These are phyloP conservation scores for Talaromyces sp. DNA, from an alignment of 2,329 filamentous ascomycete species.

Conservation along the genomic window DNA sequence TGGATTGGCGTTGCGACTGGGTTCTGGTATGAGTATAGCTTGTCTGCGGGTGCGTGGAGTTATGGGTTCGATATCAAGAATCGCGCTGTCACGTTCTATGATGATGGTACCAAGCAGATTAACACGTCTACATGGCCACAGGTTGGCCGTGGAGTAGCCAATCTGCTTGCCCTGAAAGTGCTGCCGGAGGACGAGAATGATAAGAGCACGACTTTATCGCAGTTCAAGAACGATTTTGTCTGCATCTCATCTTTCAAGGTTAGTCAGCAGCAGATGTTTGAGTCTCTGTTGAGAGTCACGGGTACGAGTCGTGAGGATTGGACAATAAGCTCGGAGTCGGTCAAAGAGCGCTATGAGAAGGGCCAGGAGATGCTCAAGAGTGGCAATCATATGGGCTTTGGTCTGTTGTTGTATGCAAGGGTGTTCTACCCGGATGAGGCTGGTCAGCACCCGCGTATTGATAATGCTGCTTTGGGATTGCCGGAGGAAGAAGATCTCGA, in stretches of 20 bases:
- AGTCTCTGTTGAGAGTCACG: slow-evolving; percentile 58
- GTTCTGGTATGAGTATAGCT: slow-evolving; percentile 57
- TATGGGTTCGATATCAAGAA: slow-evolving; percentile 55
- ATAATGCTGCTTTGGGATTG: slow-evolving; percentile 16
- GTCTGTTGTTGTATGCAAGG: slow-evolving; percentile 55
- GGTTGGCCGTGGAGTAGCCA: slow-evolving; percentile 54
- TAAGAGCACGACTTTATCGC: slow-evolving; percentile 40
- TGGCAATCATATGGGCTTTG: slow-evolving; percentile 49
- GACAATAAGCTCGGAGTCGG: slow-evolving; percentile 53
- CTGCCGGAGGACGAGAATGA: slow-evolving; percentile 42
- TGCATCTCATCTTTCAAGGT: slow-evolving; percentile 58
- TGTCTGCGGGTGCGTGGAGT: slow-evolving; percentile 36
- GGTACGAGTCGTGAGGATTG: slow-evolving; percentile 61
- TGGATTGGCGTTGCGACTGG: slow-evolving; percentile 47
- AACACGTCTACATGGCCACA: slow-evolving; percentile 61
- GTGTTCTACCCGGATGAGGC: slow-evolving; percentile 53
- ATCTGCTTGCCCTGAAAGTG: slow-evolving; percentile 49
- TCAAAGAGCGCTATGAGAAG: slow-evolving; percentile 50
- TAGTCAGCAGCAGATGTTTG: slow-evolving; percentile 65
- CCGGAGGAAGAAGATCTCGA: slow-evolving; percentile 19
- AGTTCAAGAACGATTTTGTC: slow-evolving; percentile 51
- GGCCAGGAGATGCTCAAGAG: slow-evolving; percentile 47
- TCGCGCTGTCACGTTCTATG: slow-evolving; percentile 48
- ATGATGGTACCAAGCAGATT: slow-evolving; percentile 58
- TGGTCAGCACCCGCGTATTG: neutral